Evolutionary conservation across 352 stramenopile genomes (phyloP).

Genomic region (Phytophthora hybrid): DNA sequence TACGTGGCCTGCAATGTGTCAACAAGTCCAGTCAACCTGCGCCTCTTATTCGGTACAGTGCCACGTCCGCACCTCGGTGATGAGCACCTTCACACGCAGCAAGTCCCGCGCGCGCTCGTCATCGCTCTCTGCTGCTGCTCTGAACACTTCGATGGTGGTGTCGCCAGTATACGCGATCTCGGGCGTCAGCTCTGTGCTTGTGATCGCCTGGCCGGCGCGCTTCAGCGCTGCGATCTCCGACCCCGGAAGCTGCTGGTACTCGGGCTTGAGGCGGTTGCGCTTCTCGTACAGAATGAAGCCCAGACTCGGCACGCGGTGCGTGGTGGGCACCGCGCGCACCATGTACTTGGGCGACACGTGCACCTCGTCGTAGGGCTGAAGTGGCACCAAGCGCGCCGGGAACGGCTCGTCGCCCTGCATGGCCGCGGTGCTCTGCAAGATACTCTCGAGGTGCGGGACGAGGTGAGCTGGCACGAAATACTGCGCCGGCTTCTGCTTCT

Average conservation of each 20-base stretch:
- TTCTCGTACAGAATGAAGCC: constrained; percentile 81
- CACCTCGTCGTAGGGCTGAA: constrained; percentile 63
- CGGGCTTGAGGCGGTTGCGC: constrained; percentile 54
- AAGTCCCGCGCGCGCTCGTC: constrained; percentile 52
- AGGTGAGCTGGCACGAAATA: constrained; percentile 80
- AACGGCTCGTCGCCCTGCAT: constrained; percentile 76
- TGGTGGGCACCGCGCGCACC: constrained; percentile 73
- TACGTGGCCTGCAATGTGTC: constrained; percentile 65
- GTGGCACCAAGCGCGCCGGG: constrained; percentile 53
- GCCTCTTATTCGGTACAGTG: constrained; percentile 20
- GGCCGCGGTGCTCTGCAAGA: constrained; percentile 56
- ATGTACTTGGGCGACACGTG: constrained; percentile 66
- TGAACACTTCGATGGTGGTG: constrained; percentile 75
- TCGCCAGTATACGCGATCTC: constrained; percentile 89
- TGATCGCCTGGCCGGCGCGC: constrained; percentile 59
- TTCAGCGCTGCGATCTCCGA: constrained; percentile 60
- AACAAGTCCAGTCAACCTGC: constrained; percentile 14
- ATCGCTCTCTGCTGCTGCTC: neutral
- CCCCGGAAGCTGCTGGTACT: constrained; percentile 50
- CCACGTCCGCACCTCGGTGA: constrained; percentile 71
- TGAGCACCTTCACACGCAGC: constrained; percentile 68
- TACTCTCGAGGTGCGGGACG: constrained; percentile 51
- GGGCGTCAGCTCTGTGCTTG: constrained; percentile 37
- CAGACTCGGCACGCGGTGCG: constrained; percentile 79
- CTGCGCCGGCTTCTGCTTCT: constrained; percentile 59